Evolutionary conservation across 768 basidiomycete genomes (phyloP), one percentile per base, ranked within the genome.

Genomic region (Russula emetica): DNA sequence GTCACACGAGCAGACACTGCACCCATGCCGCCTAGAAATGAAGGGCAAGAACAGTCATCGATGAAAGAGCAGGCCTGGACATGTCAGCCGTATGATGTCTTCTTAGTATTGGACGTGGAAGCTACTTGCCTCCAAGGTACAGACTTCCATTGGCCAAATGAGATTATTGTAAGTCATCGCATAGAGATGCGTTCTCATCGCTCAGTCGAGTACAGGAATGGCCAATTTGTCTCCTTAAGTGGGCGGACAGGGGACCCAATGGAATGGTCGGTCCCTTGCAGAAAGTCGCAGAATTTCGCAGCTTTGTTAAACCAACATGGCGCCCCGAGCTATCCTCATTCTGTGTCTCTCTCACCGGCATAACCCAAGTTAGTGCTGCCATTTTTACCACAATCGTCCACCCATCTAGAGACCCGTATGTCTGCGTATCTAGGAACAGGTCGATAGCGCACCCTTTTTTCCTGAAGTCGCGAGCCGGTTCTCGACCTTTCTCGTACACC

Each of bases 231-330:
- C 79, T 99, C 3, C 79, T 98, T 63, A 83, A 82, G 64, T 98
- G 95, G 95, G 81, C 77, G 69, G 84, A 90, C 70, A 83, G 78
- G 68, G 77, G 79, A 38, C 62, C 73, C 20, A 79, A 81, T 56
- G 82, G 82, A 55, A 76, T 67, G 47, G 83, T 85, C 11, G 81
- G 78, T 62, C 77, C 78, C 49, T 78, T 98, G 26, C 83, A 86
- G 71, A 77, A 88, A 44, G 80, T 88, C 22, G 88, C 85, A 67
- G 90, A 92, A 72, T 98, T 94, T 77, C 86, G 90, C 65, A 87
- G 84, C 67, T 96, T 91, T 73, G 93, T 98, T 50, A 80, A 79
- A 70, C 96, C 96, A 8, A 88, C 85, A 7, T 98, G 94, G 92
- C 78, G 82, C 50, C 94, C 95, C 1, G 78, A 75, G 57, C 80